Evolutionary conservation across 768 basidiomycete species (phyloP).

Genomic region (Pholiota conissans): DNA sequence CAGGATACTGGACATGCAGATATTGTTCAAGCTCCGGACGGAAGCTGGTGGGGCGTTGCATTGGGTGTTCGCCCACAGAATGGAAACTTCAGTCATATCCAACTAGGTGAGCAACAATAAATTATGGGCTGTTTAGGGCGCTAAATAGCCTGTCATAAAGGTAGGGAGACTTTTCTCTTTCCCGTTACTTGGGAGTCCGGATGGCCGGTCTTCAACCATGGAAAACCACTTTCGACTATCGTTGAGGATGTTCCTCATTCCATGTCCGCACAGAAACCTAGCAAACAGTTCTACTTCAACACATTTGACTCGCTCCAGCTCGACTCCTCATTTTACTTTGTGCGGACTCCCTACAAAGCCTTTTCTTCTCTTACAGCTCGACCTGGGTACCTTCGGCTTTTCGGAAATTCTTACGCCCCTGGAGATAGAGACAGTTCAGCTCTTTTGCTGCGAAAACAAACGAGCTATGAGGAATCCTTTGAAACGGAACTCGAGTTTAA

Average conservation of each 20-base stretch:
- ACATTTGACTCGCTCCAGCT: neutral
- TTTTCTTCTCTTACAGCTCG: neutral
- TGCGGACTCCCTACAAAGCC: neutral
- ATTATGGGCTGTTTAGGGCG: no score
- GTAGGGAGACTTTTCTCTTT: neutral
- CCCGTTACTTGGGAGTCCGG: neutral
- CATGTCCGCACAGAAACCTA: no score
- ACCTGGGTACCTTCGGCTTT: neutral
- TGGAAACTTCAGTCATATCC: slow-evolving; percentile 2
- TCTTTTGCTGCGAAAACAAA: neutral
- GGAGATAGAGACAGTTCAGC: neutral
- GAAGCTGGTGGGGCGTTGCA: slow-evolving; percentile 1
- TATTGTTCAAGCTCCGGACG: neutral
- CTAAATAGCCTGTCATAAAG: no score
- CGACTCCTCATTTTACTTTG: neutral
- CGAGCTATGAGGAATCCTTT: neutral
- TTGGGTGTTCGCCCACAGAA: neutral
- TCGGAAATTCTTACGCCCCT: neutral
- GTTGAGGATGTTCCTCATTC: neutral
- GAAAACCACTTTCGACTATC: neutral
- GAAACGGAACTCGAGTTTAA: neutral
- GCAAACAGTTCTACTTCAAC: neutral
- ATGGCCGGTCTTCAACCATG: slow-evolving; percentile 1
- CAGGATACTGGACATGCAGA: slow-evolving; percentile 2
- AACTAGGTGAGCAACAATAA: neutral